Percentiles rank a stretch among this genome's conserved stretches.
These are phyloP conservation scores for Alternaria ethzedia DNA, from an alignment of 2,329 filamentous ascomycete species.

Conservation along the genomic window DNA sequence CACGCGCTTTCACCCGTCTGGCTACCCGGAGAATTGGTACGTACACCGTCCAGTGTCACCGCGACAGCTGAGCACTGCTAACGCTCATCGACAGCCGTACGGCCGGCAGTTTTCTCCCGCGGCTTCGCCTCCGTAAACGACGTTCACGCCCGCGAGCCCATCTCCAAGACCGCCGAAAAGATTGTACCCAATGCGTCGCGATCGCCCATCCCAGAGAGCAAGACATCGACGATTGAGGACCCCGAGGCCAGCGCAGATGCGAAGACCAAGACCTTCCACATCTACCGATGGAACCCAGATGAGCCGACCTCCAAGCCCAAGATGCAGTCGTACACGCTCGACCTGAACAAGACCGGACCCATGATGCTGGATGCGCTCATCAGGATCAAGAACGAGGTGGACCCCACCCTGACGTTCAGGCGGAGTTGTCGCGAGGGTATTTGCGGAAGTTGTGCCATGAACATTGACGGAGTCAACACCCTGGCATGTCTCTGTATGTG, in stretches of 20 bases:
- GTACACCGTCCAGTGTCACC: constrained; percentile 10
- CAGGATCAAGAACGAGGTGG: constrained; percentile 98
- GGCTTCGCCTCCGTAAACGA: constrained; percentile 49
- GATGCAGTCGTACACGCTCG: constrained; percentile 94
- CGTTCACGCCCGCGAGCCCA: constrained; percentile 39
- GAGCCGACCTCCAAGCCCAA: constrained; percentile 87
- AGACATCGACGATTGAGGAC: constrained; percentile 68
- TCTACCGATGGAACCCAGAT: constrained; percentile 99
- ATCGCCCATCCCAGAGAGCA: constrained; percentile 52
- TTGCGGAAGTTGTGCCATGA: constrained; percentile 98
- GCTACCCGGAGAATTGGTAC: constrained; percentile 47
- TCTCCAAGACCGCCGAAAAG: constrained; percentile 40
- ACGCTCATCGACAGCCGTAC: constrained; percentile 38
- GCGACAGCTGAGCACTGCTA: constrained; percentile 33
- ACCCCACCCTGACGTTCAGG: constrained; percentile 95
- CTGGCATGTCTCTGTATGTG: constrained; percentile 93
- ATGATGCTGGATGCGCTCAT: constrained; percentile 98
- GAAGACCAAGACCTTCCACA: constrained; percentile 90
- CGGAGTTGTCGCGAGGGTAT: constrained; percentile 97
- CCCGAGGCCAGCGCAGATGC: constrained; percentile 63
- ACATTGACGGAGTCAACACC: constrained; percentile 99
- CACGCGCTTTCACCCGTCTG: constrained; percentile 48
- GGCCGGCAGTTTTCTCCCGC: constrained; percentile 46
- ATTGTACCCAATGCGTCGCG: constrained; percentile 35
- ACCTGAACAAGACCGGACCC: constrained; percentile 98